phyloP scores from a whole-genome alignment of 805 yeast species.

The Saccharomycopsis selenospora region DNA sequence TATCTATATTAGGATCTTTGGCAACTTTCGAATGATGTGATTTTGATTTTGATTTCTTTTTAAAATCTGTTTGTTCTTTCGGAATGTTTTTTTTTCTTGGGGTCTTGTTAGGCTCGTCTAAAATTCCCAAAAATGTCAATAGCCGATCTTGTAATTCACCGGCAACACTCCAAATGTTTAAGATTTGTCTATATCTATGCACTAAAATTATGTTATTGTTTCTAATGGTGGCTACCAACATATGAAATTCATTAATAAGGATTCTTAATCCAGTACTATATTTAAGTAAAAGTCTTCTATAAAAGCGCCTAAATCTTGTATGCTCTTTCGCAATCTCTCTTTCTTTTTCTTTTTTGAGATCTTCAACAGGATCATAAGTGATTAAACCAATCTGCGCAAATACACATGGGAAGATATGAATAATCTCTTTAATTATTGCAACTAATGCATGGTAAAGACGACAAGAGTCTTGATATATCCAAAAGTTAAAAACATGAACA shows the following conservation, averaged over 20 bases:
- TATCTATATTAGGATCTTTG: no score
- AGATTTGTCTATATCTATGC: conserved; percentile 5
- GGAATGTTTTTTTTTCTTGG: no score
- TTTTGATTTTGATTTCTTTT: no score
- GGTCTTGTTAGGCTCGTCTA: no score
- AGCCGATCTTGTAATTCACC: conserved; percentile 4
- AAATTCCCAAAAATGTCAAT: no score
- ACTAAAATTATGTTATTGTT: background rate
- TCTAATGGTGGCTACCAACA: background rate
- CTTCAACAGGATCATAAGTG: conserved; percentile 14
- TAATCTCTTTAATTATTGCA: conserved; percentile 5
- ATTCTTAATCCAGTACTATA: conserved; percentile 13
- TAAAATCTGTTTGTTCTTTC: no score
- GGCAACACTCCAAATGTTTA: conserved; percentile 12
- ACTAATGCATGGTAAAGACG: background rate
- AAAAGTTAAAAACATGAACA: background rate
- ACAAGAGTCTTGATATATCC: conserved; percentile 13
- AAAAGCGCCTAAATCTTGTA: background rate
- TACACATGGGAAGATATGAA: conserved; percentile 21
- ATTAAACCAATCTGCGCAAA: conserved; percentile 18
- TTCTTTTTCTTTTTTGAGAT: conserved; percentile 3
- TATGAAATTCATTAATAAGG: conserved; percentile 1
- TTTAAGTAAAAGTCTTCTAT: conserved; percentile 8
- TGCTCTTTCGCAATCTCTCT: background rate
- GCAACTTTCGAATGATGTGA: no score